These are phyloP conservation scores for Geotrichum histeridarum DNA, from an alignment of 1,139 yeast genomes.

Conservation along the genomic window DNA sequence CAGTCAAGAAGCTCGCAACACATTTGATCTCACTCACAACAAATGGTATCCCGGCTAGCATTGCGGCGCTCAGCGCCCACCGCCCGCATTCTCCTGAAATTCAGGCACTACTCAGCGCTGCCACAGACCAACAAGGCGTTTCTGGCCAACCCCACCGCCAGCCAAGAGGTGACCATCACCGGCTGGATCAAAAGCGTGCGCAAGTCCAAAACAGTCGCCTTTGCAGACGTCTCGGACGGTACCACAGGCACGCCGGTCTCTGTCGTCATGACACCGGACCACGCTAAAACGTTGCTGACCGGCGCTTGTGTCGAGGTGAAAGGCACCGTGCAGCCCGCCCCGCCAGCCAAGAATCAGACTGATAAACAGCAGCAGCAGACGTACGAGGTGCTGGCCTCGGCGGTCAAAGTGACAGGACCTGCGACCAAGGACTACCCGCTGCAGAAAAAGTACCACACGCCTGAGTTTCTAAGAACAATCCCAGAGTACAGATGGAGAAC, in stretches of 20 bases:
- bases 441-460: constrained; percentile 70
- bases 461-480: constrained; percentile 58
- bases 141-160: constrained; percentile 8
- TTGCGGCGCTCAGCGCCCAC: neutral
- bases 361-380: constrained; percentile 43
- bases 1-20: neutral
- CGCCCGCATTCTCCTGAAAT: neutral
- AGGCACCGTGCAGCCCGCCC: constrained; percentile 39
- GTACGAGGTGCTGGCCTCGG: constrained; percentile 43
- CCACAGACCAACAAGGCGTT: constrained; percentile 17
- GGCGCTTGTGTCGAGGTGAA: constrained; percentile 46
- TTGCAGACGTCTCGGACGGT: constrained; percentile 78
- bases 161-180: constrained; percentile 32
- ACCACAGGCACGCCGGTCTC: constrained; percentile 52
- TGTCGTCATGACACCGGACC: constrained; percentile 44
- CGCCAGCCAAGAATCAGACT: too few relatives aligned
- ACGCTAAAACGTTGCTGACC: constrained; percentile 33
- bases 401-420: constrained; percentile 39
- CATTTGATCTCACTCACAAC: neutral
- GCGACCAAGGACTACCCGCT: constrained; percentile 68
- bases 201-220: constrained; percentile 67
- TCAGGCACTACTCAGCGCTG: constrained; percentile 11
- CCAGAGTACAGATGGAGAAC: constrained; percentile 83
- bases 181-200: constrained; percentile 81
- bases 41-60: neutral